Evolutionary conservation across 2,329 filamentous ascomycete species (phyloP), one percentile per base, ranked within the genome.

Genomic region (Hypoxylon sp.): DNA sequence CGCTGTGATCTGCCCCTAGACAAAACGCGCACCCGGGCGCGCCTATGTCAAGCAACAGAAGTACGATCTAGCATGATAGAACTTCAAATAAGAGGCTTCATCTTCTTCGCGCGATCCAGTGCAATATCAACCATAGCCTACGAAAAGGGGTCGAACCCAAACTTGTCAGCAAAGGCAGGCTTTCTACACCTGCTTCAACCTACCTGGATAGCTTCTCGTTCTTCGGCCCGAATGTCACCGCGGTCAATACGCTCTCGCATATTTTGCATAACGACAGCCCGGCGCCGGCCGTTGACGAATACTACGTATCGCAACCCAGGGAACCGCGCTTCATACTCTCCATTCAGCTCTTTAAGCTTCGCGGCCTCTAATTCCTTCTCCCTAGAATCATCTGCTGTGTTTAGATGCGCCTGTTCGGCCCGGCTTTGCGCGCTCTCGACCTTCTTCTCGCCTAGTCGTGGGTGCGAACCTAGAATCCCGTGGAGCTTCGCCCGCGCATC

Each of bases 111-210:
- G 51, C 94, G 87, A 74, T 97, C 93, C 54, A 87, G 86, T 29
- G 94, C 94, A 75, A 97, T 97, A 73, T 94, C 91, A 74, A 93
- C 93, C 92, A 97, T 97, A 41, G 94, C 94, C 91, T 91, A 84
- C 51, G 96, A 89, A 41, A 12, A 46, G 21, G 51, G 55, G 12
- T n/a, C n/a, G 29, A 87, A 90, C 70, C 90, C 91, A 55, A 82
- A 77, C 63, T 92, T 86, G 80, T 97, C 92, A 48, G 81, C 82
- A 29, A 82, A 79, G 55, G 88, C 81, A 76, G 19, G 2, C 25
- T 32, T 3, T 54, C 41, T 30, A 43, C 16, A 45, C 19, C 14
- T 51, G 16, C 14, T 53, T 61, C 11, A 50, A 73, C 73, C 53
- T 53, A 75, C 74, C 68, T 91, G 85, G 52, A 97, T 90, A 5